Conservation (phyloP, 225 moss, liverwort and hornwort genomes). For the Sphagnum tenellum region DNA sequence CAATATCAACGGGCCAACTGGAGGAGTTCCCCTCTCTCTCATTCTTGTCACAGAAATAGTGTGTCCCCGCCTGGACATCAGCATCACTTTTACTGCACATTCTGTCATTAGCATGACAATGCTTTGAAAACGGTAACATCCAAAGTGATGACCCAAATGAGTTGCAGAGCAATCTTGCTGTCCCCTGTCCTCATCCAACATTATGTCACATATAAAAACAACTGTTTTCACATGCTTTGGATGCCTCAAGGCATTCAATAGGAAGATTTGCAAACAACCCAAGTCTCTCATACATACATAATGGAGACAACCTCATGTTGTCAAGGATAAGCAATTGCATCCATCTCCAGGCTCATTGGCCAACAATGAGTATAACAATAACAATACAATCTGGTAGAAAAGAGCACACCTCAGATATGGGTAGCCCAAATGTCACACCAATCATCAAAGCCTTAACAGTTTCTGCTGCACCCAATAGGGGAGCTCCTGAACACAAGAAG, state of each 20-base stretch:
- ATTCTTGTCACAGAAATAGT: conserved; percentile 54
- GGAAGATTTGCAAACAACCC: too few relatives aligned
- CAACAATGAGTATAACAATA: too few relatives aligned
- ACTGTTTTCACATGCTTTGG: too few relatives aligned
- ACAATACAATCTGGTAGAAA: not conserved
- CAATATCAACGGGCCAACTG: conserved; percentile 73
- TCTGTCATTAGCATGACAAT: conserved; percentile 63
- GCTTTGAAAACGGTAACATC: conserved; percentile 79
- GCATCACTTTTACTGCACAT: conserved; percentile 39
- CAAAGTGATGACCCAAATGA: conserved; percentile 75
- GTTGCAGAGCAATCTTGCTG: conserved; percentile 75
- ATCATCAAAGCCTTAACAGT: conserved; percentile 76
- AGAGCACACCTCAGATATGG: conserved; percentile 63
- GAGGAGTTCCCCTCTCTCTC: conserved; percentile 43
- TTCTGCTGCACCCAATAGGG: conserved; percentile 80
- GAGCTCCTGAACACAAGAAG: conserved; percentile 50
- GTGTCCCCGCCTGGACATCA: conserved; percentile 21
- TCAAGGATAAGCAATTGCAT: too few relatives aligned
- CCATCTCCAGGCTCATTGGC: too few relatives aligned
- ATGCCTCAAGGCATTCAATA: too few relatives aligned
- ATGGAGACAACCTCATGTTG: too few relatives aligned
- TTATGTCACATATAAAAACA: too few relatives aligned
- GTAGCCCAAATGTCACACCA: conserved; percentile 85
- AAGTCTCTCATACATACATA: too few relatives aligned
- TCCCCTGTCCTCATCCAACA: conserved; percentile 37